These are phyloP conservation scores for Grosmannia serpens DNA, from an alignment of 2,329 filamentous ascomycete genomes.

Conservation along the genomic window DNA sequence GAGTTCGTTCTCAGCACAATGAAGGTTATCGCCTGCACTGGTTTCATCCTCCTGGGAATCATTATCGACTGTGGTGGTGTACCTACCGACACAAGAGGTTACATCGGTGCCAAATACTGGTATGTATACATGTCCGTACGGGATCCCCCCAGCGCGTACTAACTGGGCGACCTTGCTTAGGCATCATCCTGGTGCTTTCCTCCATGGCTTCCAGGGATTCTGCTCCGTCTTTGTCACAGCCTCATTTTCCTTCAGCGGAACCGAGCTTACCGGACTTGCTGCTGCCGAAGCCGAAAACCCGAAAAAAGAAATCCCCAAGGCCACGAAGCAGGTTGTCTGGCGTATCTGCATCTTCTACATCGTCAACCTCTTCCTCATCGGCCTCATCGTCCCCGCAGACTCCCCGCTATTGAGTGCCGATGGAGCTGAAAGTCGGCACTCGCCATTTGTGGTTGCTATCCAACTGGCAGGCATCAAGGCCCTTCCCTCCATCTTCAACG, in stretches of 20 bases:
- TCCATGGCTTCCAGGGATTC: conserved; percentile 38
- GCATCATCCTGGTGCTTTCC: conserved; percentile 37
- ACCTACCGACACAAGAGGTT: conserved; percentile 32
- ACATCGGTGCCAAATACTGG: conserved; percentile 53
- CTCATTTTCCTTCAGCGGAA: conserved; percentile 39
- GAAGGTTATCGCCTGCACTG: conserved; percentile 46
- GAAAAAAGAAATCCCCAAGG: conserved; percentile 33
- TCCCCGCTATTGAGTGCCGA: conserved; percentile 28
- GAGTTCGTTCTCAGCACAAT: conserved; percentile 47
- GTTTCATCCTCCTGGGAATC: conserved; percentile 54
- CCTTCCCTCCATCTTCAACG: conserved; percentile 41
- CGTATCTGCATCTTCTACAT: conserved; percentile 42
- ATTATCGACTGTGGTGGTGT: conserved; percentile 47
- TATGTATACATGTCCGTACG: conserved; percentile 15
- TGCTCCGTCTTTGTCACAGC: conserved; percentile 39
- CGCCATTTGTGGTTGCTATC: conserved; percentile 41
- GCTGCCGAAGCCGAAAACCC: conserved; percentile 40
- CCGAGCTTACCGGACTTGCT: conserved; percentile 39
- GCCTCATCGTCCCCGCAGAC: conserved; percentile 33
- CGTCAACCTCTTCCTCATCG: conserved; percentile 37
- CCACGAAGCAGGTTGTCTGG: conserved; percentile 43
- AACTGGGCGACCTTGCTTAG: neutral
- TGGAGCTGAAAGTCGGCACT: conserved; percentile 30
- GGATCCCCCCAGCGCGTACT: neutral
- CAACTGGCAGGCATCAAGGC: conserved; percentile 36